These are phyloP conservation scores for Tillandsia fasciculata DNA, from an alignment of 176 grass and related monocot species.

Conservation along the genomic window DNA sequence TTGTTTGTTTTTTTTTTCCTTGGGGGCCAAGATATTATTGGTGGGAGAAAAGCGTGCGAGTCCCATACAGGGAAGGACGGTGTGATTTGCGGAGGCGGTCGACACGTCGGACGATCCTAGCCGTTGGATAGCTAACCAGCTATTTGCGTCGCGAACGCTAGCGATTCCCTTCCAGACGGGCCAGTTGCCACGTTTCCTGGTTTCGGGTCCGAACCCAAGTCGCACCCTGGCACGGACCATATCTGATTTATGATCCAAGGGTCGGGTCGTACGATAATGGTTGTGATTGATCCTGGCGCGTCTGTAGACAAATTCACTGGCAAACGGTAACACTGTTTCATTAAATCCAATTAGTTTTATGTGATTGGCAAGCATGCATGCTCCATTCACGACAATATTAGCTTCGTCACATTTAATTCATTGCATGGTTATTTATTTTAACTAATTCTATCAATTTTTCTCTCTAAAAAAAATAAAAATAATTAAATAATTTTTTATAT, in stretches of 20 bases:
- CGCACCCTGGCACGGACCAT: background rate
- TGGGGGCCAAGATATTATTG: slow-evolving; percentile 8
- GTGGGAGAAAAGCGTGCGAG: background rate
- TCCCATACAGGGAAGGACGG: background rate
- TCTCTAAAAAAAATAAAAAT: too few species aligned
- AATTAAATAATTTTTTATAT: too few species aligned
- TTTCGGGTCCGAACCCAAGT: background rate
- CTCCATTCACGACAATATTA: too few species aligned
- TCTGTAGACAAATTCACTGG: too few species aligned
- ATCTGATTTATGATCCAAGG: background rate
- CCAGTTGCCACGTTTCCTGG: background rate
- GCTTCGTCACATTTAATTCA: too few species aligned
- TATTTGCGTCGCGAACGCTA: background rate
- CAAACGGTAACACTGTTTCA: too few species aligned
- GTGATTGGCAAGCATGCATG: too few species aligned
- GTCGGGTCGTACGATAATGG: too few species aligned
- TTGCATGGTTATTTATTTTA: too few species aligned
- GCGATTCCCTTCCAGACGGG: background rate
- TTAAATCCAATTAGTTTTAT: too few species aligned
- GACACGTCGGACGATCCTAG: background rate
- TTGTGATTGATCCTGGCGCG: too few species aligned
- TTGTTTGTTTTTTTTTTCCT: slow-evolving; percentile 8
- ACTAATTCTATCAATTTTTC: too few species aligned
- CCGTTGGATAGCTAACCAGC: background rate
- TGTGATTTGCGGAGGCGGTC: background rate